A percentile compares a stretch with the other conserved stretches of the same genome.
Evolutionary conservation across 495 filamentous ascomycete species (phyloP).

Genomic region (Cercophora newfieldiana): DNA sequence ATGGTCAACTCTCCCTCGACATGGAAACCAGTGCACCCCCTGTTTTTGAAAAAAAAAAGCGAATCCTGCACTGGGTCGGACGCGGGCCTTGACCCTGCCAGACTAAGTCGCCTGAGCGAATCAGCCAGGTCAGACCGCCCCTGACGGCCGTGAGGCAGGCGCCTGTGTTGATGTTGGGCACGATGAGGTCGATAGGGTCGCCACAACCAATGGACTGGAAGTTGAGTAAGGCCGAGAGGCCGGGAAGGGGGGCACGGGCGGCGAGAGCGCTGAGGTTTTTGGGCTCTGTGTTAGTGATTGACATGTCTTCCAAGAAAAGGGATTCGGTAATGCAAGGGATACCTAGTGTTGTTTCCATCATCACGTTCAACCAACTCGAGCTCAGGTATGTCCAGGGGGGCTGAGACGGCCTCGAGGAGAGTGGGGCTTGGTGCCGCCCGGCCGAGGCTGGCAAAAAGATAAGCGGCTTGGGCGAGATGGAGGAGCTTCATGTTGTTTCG

Average conservation of each 20-base stretch:
- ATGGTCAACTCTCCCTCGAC: background rate
- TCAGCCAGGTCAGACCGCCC: background rate
- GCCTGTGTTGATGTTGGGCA: background rate
- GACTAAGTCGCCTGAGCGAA: background rate
- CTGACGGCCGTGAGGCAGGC: background rate
- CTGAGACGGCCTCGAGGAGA: background rate
- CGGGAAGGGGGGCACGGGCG: background rate
- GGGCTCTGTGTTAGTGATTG: background rate
- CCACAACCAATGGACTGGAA: slow-evolving; percentile 5
- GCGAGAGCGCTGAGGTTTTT: background rate
- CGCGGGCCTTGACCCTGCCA: background rate
- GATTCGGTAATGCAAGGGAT: background rate
- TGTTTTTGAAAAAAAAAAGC: background rate
- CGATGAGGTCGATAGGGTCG: background rate
- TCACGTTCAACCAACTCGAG: background rate
- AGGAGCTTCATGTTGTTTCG: background rate
- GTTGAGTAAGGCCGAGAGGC: slow-evolving; percentile 3
- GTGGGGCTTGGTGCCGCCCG: background rate
- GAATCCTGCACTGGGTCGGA: background rate
- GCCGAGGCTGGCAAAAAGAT: background rate
- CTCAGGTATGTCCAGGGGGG: background rate
- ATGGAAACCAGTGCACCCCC: background rate
- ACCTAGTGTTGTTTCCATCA: background rate
- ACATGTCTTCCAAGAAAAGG: background rate
- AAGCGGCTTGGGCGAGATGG: background rate